A percentile compares a stretch with the other conserved stretches of the same genome.
Conservation (phyloP, 2,329 filamentous ascomycete genomes). For the Alternaria arborescens region DNA sequence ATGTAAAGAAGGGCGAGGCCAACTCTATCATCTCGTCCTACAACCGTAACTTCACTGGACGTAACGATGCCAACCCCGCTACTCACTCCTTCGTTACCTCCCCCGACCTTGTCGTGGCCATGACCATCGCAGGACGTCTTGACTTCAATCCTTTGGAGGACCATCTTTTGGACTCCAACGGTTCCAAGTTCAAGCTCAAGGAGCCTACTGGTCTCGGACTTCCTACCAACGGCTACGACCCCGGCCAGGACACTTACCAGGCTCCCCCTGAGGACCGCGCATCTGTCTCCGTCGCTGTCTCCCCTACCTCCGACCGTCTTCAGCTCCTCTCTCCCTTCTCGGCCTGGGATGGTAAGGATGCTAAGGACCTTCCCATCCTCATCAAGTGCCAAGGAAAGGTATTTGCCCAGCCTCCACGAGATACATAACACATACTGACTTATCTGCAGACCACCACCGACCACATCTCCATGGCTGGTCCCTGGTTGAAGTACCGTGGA, state of each 20-base stretch:
- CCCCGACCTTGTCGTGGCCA: conserved; percentile 85
- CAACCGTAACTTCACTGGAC: conserved; percentile 99
- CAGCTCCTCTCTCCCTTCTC: conserved; percentile 88
- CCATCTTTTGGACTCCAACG: no score
- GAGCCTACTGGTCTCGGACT: conserved; percentile 83
- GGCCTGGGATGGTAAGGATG: conserved; percentile 92
- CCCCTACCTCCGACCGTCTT: conserved; percentile 90
- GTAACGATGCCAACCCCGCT: conserved; percentile 94
- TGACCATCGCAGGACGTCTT: conserved; percentile 65
- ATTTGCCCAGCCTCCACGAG: no score
- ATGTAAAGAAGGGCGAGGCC: conserved; percentile 92
- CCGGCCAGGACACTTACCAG: conserved; percentile 93
- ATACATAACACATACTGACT: no score
- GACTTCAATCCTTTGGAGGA: no score
- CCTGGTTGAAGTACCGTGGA: conserved; percentile 98
- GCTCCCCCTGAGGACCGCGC: conserved; percentile 83
- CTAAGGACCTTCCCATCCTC: conserved; percentile 39
- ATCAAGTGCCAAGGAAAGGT: conserved; percentile 75
- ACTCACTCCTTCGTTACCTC: conserved; percentile 94
- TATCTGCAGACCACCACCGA: conserved; percentile 78
- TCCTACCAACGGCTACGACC: conserved; percentile 83
- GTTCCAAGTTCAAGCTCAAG: conserved; percentile 92
- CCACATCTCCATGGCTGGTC: conserved; percentile 96
- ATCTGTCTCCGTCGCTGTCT: conserved; percentile 79
- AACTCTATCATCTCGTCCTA: conserved; percentile 99